phyloP scores from a whole-genome alignment of 139 green algal genomes.

The Chlorella sp. region DNA sequence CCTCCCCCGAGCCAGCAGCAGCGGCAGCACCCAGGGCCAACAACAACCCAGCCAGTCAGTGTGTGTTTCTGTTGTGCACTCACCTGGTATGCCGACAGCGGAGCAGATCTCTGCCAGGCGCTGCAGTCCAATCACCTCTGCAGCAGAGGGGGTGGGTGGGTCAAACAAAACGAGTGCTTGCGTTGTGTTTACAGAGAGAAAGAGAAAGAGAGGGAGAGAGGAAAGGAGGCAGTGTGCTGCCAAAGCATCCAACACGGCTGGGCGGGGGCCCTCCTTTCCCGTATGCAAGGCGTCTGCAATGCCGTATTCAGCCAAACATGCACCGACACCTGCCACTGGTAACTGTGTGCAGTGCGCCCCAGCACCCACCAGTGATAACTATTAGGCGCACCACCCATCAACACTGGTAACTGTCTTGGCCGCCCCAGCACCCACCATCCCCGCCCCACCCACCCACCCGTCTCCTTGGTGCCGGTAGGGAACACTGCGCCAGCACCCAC shows the following conservation, averaged over 20 bases:
- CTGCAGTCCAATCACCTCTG: slow-evolving; percentile 76
- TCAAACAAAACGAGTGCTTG: no score
- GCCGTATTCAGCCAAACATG: not conserved
- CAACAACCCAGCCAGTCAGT: not conserved
- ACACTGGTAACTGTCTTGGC: not conserved
- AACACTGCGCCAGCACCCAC: slow-evolving; percentile 84
- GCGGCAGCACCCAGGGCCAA: no score
- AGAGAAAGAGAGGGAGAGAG: no score
- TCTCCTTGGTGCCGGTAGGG: slow-evolving; percentile 88
- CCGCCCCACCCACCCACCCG: no score
- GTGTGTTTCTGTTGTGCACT: not conserved
- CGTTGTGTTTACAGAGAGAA: no score
- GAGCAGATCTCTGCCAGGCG: slow-evolving; percentile 68
- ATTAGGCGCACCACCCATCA: not conserved
- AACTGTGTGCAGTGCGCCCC: not conserved
- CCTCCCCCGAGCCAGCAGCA: no score
- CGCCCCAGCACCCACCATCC: not conserved
- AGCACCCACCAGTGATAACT: no score
- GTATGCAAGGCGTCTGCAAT: not conserved
- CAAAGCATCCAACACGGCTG: not conserved
- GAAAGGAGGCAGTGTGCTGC: not conserved
- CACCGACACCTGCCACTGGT: not conserved
- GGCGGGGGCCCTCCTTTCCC: not conserved
- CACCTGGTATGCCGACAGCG: slow-evolving; percentile 8
- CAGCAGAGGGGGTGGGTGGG: not conserved